Evolutionary conservation across 2,329 filamentous ascomycete genomes (phyloP).

Genomic region (Fusarium pseudocircinatum): DNA sequence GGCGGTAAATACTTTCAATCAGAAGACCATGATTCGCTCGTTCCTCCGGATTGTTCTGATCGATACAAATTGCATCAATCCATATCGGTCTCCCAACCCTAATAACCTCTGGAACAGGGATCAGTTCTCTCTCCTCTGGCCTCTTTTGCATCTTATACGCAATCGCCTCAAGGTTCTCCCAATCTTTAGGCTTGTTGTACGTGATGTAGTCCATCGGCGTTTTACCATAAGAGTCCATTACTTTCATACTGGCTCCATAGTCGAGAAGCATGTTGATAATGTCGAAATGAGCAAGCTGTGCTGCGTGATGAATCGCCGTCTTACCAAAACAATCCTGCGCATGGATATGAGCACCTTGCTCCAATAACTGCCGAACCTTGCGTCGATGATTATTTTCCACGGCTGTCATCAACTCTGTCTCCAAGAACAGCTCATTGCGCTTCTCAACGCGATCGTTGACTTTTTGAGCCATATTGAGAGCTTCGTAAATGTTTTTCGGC

Average conservation of each 20-base stretch:
- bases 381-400: background rate
- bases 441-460: background rate
- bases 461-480: background rate
- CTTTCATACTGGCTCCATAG: background rate
- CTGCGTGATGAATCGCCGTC: slow-evolving; percentile 3
- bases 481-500: background rate
- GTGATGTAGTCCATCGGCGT: background rate
- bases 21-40: background rate
- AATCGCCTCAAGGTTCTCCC: background rate
- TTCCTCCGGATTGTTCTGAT: background rate
- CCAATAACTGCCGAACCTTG: background rate
- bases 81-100: background rate
- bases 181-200: background rate
- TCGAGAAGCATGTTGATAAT: background rate
- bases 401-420: background rate
- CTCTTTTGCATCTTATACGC: background rate
- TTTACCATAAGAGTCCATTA: background rate
- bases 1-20: background rate
- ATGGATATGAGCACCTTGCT: background rate
- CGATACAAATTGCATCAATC: slow-evolving; percentile 7
- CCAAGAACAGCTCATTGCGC: background rate
- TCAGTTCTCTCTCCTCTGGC: background rate
- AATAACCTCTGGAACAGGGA: rapidly evolving
- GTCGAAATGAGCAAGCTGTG: background rate
- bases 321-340: background rate